Evolutionary conservation across 1,139 yeast genomes (phyloP).

Genomic region (Suzukiozyma palmioleophila): DNA sequence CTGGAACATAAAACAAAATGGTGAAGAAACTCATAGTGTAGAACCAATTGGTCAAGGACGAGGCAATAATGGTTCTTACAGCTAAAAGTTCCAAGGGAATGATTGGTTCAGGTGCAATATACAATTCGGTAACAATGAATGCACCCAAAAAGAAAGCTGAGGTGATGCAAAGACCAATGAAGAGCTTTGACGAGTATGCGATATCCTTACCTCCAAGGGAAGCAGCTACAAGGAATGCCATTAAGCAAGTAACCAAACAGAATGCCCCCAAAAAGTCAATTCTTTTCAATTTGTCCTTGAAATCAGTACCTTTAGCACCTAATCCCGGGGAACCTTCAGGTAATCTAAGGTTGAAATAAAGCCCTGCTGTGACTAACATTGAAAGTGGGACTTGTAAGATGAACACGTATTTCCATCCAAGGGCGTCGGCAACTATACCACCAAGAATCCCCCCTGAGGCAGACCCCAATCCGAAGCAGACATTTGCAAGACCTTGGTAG

Average conservation of each 20-base stretch:
- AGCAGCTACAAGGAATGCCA: constrained; percentile 56
- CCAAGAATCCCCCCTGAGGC: constrained; percentile 59
- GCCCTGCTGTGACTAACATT: constrained; percentile 39
- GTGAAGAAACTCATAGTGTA: constrained; percentile 53
- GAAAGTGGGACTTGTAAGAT: constrained; percentile 61
- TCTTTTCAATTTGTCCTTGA: constrained; percentile 42
- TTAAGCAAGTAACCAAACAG: constrained; percentile 53
- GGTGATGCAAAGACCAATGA: constrained; percentile 22
- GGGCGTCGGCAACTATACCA: constrained; percentile 62
- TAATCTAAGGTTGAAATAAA: constrained; percentile 33
- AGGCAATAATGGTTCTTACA: constrained; percentile 57
- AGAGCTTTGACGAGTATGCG: constrained; percentile 30
- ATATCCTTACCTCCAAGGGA: constrained; percentile 63
- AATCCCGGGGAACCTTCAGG: constrained; percentile 49
- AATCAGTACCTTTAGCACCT: constrained; percentile 36
- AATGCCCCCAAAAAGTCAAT: constrained; percentile 74
- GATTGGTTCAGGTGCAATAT: constrained; percentile 62
- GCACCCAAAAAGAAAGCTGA: constrained; percentile 20
- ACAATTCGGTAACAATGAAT: constrained; percentile 50
- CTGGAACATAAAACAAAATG: constrained; percentile 58
- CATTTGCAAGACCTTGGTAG: constrained; percentile 50
- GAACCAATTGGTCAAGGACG: constrained; percentile 67
- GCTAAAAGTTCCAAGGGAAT: constrained; percentile 54
- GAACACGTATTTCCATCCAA: constrained; percentile 76
- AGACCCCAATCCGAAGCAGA: constrained; percentile 47